Evolutionary conservation across 208 protist species (phyloP).

Genomic region (Acanthamoeba triangularis): DNA sequence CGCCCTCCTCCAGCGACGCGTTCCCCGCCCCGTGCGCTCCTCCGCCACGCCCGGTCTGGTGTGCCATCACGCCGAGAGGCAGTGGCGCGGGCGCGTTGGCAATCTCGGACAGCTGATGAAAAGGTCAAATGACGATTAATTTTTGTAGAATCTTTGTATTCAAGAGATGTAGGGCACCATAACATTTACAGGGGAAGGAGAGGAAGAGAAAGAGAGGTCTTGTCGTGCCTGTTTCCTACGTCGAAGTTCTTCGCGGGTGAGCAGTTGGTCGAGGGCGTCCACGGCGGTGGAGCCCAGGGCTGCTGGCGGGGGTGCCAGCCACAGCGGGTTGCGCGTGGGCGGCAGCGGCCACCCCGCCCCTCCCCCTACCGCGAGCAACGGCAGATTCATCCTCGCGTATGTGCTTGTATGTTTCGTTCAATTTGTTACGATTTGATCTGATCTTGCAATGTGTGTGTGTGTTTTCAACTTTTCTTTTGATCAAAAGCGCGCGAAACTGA

Average conservation of each 20-base stretch:
- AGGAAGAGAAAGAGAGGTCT: no score
- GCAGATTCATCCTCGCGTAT: slow-evolving; percentile 15
- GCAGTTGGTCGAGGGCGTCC: background rate
- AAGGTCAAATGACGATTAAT: no score
- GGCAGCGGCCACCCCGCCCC: background rate
- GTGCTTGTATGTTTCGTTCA: background rate
- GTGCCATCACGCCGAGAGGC: background rate
- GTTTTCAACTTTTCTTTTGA: no score
- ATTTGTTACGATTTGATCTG: background rate
- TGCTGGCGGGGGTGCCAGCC: background rate
- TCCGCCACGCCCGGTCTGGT: background rate
- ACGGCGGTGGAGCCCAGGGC: background rate
- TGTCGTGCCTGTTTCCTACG: background rate
- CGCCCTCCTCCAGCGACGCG: slow-evolving; percentile 14
- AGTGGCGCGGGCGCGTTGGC: background rate
- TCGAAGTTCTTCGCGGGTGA: background rate
- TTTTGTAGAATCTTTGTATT: background rate
- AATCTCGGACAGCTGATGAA: background rate
- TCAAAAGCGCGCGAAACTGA: no score
- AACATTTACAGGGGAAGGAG: no score
- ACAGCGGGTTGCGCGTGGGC: background rate
- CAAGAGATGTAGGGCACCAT: background rate
- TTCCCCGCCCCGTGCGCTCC: background rate
- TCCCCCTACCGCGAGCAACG: background rate
- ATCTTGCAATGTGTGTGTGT: no score